These are phyloP conservation scores for Hebeloma cylindrosporum DNA, from an alignment of 768 basidiomycete genomes.

Conservation along the genomic window DNA sequence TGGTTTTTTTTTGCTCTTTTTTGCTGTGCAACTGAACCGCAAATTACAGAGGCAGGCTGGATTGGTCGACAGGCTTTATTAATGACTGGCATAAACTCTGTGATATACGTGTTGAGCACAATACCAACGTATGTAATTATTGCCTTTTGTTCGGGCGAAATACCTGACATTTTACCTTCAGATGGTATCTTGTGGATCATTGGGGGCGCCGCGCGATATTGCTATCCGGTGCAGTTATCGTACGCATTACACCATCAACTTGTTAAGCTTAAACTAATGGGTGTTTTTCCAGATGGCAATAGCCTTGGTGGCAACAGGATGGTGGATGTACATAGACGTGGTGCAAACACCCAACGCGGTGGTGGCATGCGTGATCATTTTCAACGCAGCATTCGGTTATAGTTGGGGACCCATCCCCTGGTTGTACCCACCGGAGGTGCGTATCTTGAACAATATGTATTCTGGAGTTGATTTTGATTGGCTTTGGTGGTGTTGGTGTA, in stretches of 20 bases:
- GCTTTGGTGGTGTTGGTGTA: constrained; percentile 24
- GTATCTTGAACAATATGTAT: constrained; percentile 7
- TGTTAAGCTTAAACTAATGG: neutral
- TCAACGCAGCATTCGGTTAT: constrained; percentile 92
- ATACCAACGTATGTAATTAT: constrained; percentile 74
- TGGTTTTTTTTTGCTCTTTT: neutral
- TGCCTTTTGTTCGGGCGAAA: neutral
- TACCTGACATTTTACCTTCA: constrained; percentile 29
- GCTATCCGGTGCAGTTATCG: constrained; percentile 79
- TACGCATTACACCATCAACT: constrained; percentile 33
- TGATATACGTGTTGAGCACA: constrained; percentile 78
- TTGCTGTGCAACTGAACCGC: constrained; percentile 10
- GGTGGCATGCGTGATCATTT: constrained; percentile 85
- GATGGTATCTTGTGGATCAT: constrained; percentile 92
- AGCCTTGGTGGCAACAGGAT: constrained; percentile 78
- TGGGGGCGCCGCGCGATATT: constrained; percentile 89
- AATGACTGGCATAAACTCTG: constrained; percentile 93
- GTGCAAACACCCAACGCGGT: constrained; percentile 84
- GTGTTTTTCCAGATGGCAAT: constrained; percentile 65
- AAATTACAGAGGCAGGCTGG: constrained; percentile 92
- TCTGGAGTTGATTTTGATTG: neutral
- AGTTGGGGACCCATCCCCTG: constrained; percentile 90
- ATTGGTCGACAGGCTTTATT: constrained; percentile 89
- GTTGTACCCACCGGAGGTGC: constrained; percentile 84
- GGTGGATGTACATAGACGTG: constrained; percentile 92